These are phyloP conservation scores for Leccinum obscurum DNA, from an alignment of 768 basidiomycete genomes.

Conservation along the genomic window DNA sequence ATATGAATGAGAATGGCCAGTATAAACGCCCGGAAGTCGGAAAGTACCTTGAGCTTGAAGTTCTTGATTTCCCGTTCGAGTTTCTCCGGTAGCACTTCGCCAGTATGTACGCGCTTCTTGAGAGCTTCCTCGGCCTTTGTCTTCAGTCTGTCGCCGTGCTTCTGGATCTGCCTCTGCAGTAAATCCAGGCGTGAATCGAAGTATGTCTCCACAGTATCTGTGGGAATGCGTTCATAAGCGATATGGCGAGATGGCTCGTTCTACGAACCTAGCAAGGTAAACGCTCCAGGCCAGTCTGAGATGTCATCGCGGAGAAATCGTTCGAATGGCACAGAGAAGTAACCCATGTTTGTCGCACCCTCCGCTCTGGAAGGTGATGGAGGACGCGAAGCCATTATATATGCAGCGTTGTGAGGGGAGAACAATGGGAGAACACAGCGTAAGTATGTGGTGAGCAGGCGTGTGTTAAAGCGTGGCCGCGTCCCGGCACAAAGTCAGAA, in stretches of 20 bases:
- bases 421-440: constrained; percentile 15
- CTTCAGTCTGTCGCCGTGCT: constrained; percentile 83
- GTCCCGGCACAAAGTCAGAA: neutral
- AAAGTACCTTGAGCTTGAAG: constrained; percentile 77
- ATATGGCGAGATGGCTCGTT: neutral
- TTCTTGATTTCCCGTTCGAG: constrained; percentile 84
- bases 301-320: constrained; percentile 73
- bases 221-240: neutral
- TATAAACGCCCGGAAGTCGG: neutral
- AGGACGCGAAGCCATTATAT: constrained; percentile 38
- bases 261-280: constrained; percentile 77
- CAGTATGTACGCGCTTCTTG: constrained; percentile 55
- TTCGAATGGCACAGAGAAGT: constrained; percentile 72
- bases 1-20: constrained; percentile 8
- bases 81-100: constrained; percentile 70
- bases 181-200: constrained; percentile 90
- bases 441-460: constrained; percentile 7
- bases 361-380: constrained; percentile 40
- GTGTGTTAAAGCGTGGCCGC: constrained; percentile 5
- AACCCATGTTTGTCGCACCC: constrained; percentile 40
- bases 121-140: constrained; percentile 78
- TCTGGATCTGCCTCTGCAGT: constrained; percentile 80
- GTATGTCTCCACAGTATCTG: constrained; percentile 93
- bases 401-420: constrained; percentile 5
- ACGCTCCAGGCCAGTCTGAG: constrained; percentile 76